A percentile compares a stretch with the other conserved stretches of the same genome.
These are phyloP conservation scores for Clonostachys sp. DNA, from an alignment of 2,329 filamentous ascomycete genomes.

Conservation along the genomic window DNA sequence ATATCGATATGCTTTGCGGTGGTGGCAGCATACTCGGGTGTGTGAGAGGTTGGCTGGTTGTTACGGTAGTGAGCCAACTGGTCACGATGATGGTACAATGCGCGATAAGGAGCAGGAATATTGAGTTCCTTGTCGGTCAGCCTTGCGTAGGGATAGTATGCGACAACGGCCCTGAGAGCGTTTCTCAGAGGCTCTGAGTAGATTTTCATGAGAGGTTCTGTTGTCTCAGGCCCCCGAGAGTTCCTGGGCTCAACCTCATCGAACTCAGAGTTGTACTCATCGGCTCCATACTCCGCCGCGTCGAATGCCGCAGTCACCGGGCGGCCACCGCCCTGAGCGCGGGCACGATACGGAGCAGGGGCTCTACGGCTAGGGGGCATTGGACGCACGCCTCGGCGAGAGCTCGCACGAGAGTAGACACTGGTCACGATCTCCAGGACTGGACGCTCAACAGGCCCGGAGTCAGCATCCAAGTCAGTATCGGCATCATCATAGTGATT, in stretches of 20 bases:
- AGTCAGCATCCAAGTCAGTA: slow-evolving; percentile 8
- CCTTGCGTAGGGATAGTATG: slow-evolving; percentile 38
- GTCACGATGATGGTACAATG: slow-evolving; percentile 40
- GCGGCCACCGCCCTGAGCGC: too few species aligned
- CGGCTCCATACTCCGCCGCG: too few species aligned
- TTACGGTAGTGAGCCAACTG: slow-evolving; percentile 35
- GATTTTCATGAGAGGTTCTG: slow-evolving; percentile 31
- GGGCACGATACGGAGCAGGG: too few species aligned
- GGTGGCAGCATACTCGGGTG: slow-evolving; percentile 29
- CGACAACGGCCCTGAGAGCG: slow-evolving; percentile 40
- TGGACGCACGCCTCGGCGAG: background rate
- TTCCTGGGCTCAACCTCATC: slow-evolving; percentile 9
- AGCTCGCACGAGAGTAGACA: slow-evolving; percentile 15
- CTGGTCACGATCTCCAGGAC: slow-evolving; percentile 38
- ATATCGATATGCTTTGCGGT: slow-evolving; percentile 39
- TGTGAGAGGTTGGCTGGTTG: slow-evolving; percentile 33
- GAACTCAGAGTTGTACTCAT: background rate
- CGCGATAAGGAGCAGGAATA: slow-evolving; percentile 38
- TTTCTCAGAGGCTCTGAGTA: slow-evolving; percentile 39
- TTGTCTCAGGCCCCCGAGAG: slow-evolving; percentile 11
- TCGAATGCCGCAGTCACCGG: too few species aligned
- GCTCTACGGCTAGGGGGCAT: background rate
- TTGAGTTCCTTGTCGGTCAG: slow-evolving; percentile 27
- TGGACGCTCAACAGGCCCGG: slow-evolving; percentile 15
- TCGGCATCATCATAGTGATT: slow-evolving; percentile 14